Conservation (phyloP, 352 stramenopile species). For the Phytopythium cucurbitacearum region DNA sequence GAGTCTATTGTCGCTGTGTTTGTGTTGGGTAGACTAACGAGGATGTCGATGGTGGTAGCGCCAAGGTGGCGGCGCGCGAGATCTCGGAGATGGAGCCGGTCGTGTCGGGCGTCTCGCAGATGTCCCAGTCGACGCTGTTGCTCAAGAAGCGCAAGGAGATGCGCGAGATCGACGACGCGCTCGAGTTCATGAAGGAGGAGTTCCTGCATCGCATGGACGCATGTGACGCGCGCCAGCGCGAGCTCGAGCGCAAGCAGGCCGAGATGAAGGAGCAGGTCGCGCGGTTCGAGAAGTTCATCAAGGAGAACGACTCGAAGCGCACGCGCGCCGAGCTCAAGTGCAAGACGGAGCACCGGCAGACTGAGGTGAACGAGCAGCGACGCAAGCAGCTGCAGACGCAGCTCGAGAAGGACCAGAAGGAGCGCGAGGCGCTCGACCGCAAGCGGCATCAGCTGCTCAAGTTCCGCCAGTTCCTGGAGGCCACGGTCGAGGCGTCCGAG, state of each 20-base stretch:
- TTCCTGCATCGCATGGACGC: conserved; percentile 87
- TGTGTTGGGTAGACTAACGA: not conserved
- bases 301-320: conserved; percentile 91
- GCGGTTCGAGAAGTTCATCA: conserved; percentile 93
- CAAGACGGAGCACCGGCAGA: conserved; percentile 77
- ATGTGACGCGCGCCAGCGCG: conserved; percentile 71
- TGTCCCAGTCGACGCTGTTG: conserved; percentile 87
- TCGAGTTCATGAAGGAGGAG: conserved; percentile 93
- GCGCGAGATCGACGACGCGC: conserved; percentile 87
- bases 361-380: conserved; percentile 74
- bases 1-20: not conserved
- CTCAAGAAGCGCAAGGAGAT: conserved; percentile 94
- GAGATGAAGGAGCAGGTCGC: conserved; percentile 91
- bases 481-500: conserved; percentile 76
- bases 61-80: conserved; percentile 43
- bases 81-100: conserved; percentile 73
- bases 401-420: conserved; percentile 65
- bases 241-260: conserved; percentile 84
- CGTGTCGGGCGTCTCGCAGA: conserved; percentile 82
- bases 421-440: conserved; percentile 65
- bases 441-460: conserved; percentile 79
- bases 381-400: conserved; percentile 70
- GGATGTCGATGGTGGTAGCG: conserved; percentile 12
- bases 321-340: conserved; percentile 84
- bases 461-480: conserved; percentile 83